These are phyloP conservation scores for Diaporthe destruens DNA, from an alignment of 2,329 filamentous ascomycete genomes.

Conservation along the genomic window DNA sequence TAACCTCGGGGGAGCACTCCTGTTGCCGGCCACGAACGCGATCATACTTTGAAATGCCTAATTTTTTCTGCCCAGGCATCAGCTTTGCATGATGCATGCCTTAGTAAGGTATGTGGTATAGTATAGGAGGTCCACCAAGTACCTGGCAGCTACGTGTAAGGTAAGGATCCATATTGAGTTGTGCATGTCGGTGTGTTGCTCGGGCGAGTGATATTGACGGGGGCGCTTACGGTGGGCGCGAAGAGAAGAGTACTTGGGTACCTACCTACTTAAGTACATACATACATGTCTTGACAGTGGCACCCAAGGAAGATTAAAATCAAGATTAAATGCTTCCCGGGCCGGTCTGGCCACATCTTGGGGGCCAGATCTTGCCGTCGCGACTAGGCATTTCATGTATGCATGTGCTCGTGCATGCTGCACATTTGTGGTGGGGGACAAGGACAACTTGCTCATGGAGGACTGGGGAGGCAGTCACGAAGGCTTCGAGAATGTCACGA, in stretches of 20 bases:
- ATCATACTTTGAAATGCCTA: neutral
- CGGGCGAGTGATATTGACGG: neutral
- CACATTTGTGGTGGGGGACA: neutral
- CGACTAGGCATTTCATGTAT: neutral
- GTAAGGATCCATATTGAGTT: conserved; percentile 14
- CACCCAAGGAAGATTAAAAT: neutral
- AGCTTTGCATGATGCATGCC: conserved; percentile 8
- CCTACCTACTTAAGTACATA: no score
- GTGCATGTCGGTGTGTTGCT: conserved; percentile 17
- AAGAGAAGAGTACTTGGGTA: neutral
- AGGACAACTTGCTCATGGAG: neutral
- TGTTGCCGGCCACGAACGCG: conserved; percentile 29
- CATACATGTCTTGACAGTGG: neutral
- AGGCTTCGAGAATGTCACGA: conserved; percentile 22
- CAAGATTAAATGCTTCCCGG: neutral
- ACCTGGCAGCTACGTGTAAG: neutral
- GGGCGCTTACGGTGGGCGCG: neutral
- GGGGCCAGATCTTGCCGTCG: conserved; percentile 15
- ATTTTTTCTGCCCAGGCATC: conserved; percentile 11
- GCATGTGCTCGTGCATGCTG: neutral
- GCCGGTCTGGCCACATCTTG: neutral
- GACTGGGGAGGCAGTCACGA: neutral
- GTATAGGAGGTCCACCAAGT: neutral
- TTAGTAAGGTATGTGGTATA: conserved; percentile 4
- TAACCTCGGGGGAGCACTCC: neutral